A percentile compares a stretch with the other conserved stretches of the same genome.
Evolutionary conservation across 345 rosid genomes (phyloP).

Genomic region (Theobroma cacao): DNA sequence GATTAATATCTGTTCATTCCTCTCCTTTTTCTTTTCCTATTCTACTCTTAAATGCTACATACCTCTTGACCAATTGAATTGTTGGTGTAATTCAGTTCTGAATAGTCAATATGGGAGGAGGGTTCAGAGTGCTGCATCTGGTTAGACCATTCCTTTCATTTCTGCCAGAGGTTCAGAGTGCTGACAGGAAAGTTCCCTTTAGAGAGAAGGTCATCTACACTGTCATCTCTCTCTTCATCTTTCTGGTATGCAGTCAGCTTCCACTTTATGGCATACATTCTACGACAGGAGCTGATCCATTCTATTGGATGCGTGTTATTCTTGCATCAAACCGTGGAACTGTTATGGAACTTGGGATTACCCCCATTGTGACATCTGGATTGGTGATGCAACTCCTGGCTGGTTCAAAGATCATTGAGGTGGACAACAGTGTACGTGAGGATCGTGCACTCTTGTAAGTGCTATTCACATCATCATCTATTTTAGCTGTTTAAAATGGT

Average conservation of each 20-base stretch:
- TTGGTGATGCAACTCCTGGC: slow-evolving; percentile 69
- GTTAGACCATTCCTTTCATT: slow-evolving; percentile 64
- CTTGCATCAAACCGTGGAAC: slow-evolving; percentile 78
- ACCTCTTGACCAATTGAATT: background rate
- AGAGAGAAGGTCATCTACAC: slow-evolving; percentile 66
- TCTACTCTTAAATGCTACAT: background rate
- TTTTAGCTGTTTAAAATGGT: background rate
- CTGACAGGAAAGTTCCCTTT: slow-evolving; percentile 67
- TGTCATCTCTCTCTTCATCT: slow-evolving; percentile 56
- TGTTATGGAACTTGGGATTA: slow-evolving; percentile 76
- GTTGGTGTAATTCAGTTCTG: slow-evolving; percentile 11
- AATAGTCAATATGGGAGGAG: slow-evolving; percentile 53
- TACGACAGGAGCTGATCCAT: slow-evolving; percentile 67
- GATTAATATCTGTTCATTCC: background rate
- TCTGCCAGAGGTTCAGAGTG: slow-evolving; percentile 60
- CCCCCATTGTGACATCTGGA: slow-evolving; percentile 73
- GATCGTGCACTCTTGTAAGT: slow-evolving; percentile 70
- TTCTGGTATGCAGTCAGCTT: slow-evolving; percentile 71
- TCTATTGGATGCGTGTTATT: slow-evolving; percentile 80
- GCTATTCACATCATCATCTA: background rate
- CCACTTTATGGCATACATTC: slow-evolving; percentile 76
- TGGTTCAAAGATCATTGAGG: slow-evolving; percentile 76
- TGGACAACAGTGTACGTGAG: slow-evolving; percentile 70
- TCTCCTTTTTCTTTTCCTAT: background rate
- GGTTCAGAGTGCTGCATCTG: slow-evolving; percentile 61